phyloP scores from a whole-genome alignment of 2,329 filamentous ascomycete genomes.

The Aureobasidium sp. region DNA sequence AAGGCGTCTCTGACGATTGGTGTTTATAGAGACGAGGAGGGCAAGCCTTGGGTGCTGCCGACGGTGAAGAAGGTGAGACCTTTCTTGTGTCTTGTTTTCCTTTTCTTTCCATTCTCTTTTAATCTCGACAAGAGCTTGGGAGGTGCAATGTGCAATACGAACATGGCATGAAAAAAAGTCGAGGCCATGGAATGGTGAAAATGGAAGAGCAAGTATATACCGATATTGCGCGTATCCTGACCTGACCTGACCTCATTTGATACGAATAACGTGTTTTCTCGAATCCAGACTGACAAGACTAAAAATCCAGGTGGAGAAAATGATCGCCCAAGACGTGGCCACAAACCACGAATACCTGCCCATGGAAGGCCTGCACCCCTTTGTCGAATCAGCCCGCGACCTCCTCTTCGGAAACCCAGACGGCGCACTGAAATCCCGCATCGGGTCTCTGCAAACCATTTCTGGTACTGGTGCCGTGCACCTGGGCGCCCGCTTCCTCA shows the following conservation, averaged over 20 bases:
- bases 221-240: not conserved
- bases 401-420: conserved; percentile 25
- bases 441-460: conserved; percentile 66
- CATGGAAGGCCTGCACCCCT: conserved; percentile 73
- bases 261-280: too few relatives aligned
- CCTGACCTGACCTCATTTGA: too few relatives aligned
- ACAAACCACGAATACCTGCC: conserved; percentile 77
- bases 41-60: conserved; percentile 88
- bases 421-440: conserved; percentile 14
- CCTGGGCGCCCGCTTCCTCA: conserved; percentile 80
- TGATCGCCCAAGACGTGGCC: conserved; percentile 47
- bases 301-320: conserved; percentile 69
- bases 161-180: not conserved
- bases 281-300: conserved; percentile 66
- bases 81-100: not conserved
- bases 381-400: conserved; percentile 36
- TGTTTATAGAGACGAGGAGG: conserved; percentile 82
- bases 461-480: conserved; percentile 91
- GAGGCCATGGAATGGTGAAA: too few relatives aligned
- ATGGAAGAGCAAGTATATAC: not conserved
- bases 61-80: conserved; percentile 67
- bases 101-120: not conserved
- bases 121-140: not conserved
- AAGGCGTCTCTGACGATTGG: conserved; percentile 90
- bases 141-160: not conserved